These are phyloP conservation scores for Russula ochroleuca DNA, from an alignment of 768 basidiomycete genomes.

Conservation along the genomic window DNA sequence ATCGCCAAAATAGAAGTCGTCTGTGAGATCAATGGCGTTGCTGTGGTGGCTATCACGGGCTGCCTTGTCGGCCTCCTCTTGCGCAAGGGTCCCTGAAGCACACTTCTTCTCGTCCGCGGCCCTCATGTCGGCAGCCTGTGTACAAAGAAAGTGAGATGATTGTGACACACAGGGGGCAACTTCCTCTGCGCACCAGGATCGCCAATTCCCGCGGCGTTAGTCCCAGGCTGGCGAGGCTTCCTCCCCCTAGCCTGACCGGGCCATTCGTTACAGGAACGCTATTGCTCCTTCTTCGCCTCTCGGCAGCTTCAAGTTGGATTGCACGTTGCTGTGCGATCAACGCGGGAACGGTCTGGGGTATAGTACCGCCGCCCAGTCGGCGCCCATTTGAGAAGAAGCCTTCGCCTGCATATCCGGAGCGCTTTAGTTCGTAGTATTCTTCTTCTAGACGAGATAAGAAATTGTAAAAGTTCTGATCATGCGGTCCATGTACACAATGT, in stretches of 20 bases:
- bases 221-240: constrained; percentile 36
- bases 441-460: constrained; percentile 69
- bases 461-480: constrained; percentile 81
- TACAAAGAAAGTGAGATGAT: neutral
- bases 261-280: constrained; percentile 50
- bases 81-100: constrained; percentile 52
- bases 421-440: constrained; percentile 75
- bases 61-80: constrained; percentile 65
- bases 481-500: constrained; percentile 85
- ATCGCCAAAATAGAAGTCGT: constrained; percentile 34
- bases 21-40: constrained; percentile 58
- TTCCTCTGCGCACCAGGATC: constrained; percentile 49
- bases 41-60: constrained; percentile 59
- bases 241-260: constrained; percentile 51
- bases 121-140: constrained; percentile 82
- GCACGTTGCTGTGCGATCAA: constrained; percentile 64
- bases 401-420: constrained; percentile 84
- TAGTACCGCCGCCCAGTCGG: constrained; percentile 53
- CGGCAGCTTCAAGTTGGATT: constrained; percentile 62
- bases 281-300: constrained; percentile 54
- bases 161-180: neutral
- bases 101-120: constrained; percentile 71
- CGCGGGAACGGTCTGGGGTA: constrained; percentile 64
- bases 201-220: constrained; percentile 68
- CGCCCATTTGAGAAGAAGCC: constrained; percentile 81